A percentile compares a stretch with the other conserved stretches of the same genome.
Evolutionary conservation across 2,329 filamentous ascomycete genomes (phyloP).

Genomic region (Scleromitrula shiraiana): DNA sequence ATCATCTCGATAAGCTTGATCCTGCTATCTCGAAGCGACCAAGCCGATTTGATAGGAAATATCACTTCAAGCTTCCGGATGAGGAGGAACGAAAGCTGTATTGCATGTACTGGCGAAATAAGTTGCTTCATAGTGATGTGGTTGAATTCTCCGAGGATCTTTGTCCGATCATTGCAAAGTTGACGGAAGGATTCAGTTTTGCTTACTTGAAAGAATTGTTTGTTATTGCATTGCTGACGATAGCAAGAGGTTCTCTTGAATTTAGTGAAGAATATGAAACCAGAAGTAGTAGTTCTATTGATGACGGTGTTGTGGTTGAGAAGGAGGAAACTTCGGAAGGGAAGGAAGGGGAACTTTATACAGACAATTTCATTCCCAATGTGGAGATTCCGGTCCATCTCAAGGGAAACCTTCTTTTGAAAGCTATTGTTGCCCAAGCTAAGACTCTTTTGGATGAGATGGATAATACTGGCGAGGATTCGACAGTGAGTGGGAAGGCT

Average conservation of each 20-base stretch:
- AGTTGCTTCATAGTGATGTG: slow-evolving; percentile 45
- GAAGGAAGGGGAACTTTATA: background rate
- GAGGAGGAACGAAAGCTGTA: slow-evolving; percentile 47
- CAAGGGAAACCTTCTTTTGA: slow-evolving; percentile 18
- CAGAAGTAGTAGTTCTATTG: slow-evolving; percentile 33
- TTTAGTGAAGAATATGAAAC: slow-evolving; percentile 46
- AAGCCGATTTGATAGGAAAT: slow-evolving; percentile 58
- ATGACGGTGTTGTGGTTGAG: slow-evolving; percentile 10
- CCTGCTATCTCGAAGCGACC: slow-evolving; percentile 59
- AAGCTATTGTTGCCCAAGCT: slow-evolving; percentile 16
- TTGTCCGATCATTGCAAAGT: slow-evolving; percentile 47
- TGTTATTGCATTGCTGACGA: slow-evolving; percentile 51
- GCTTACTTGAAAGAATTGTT: slow-evolving; percentile 64
- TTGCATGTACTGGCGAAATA: slow-evolving; percentile 54
- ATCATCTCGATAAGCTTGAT: slow-evolving; percentile 57
- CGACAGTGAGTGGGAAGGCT: no score
- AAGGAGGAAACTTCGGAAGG: background rate
- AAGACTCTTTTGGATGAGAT: slow-evolving; percentile 22
- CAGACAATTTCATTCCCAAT: slow-evolving; percentile 12
- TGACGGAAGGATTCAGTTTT: slow-evolving; percentile 58
- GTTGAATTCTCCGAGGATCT: slow-evolving; percentile 53
- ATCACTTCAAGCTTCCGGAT: slow-evolving; percentile 52
- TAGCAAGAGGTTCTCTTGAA: slow-evolving; percentile 34
- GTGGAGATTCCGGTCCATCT: slow-evolving; percentile 18
- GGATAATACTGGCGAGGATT: slow-evolving; percentile 20